phyloP scores from a whole-genome alignment of 1,284 basidiomycete genomes.

The Apiotrichum montevideense region DNA sequence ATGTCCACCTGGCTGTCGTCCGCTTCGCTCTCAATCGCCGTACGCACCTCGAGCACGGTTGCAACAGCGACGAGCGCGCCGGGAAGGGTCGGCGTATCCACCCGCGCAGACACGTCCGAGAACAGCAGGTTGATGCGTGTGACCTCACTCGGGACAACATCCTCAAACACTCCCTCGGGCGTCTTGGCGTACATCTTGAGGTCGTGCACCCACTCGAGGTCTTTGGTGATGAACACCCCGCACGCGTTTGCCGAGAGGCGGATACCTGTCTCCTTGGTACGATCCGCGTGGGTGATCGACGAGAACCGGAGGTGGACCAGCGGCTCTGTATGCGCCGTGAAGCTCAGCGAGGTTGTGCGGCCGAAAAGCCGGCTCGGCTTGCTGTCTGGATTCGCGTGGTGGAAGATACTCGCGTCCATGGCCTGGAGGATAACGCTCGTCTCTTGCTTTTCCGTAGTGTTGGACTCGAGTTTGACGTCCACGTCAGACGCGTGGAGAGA shows the following conservation, averaged over 20 bases:
- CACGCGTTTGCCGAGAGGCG: conserved; percentile 61
- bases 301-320: conserved; percentile 62
- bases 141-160: conserved; percentile 83
- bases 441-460: conserved; percentile 55
- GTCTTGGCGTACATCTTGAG: conserved; percentile 66
- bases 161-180: conserved; percentile 89
- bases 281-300: conserved; percentile 60
- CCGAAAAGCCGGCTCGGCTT: conserved; percentile 20
- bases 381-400: conserved; percentile 9
- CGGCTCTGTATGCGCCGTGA: conserved; percentile 32
- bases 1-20: conserved; percentile 55
- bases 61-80: conserved; percentile 64
- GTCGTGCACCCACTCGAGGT: conserved; percentile 62
- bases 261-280: conserved; percentile 72
- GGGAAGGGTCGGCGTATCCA: conserved; percentile 56
- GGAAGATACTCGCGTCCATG: conserved; percentile 56
- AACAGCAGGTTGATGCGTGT: conserved; percentile 64
- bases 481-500: conserved; percentile 56
- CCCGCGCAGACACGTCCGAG: conserved; percentile 62
- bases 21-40: conserved; percentile 64
- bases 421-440: conserved; percentile 60
- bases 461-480: conserved; percentile 60
- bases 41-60: conserved; percentile 61
- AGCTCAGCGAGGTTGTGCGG: conserved; percentile 31
- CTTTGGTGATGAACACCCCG: conserved; percentile 59